These are phyloP conservation scores for Kodamaea kaohsiungensis DNA, from an alignment of 805 yeast genomes.

Conservation along the genomic window DNA sequence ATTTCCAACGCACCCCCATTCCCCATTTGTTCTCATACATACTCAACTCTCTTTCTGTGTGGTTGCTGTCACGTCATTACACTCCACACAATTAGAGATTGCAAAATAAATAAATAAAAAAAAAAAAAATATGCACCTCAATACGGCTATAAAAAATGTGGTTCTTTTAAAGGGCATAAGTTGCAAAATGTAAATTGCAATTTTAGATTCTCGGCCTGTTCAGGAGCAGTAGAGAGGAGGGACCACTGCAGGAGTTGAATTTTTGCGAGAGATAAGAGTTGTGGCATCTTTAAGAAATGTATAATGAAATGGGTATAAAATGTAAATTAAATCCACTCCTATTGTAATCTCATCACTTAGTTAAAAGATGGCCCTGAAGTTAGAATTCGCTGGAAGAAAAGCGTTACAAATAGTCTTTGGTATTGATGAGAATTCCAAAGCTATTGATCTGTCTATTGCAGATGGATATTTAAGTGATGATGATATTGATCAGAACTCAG, in stretches of 20 bases:
- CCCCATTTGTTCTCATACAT: no score
- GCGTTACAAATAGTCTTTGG: conserved; percentile 8
- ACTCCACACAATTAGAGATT: background rate
- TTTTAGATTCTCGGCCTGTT: background rate
- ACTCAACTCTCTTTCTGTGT: no score
- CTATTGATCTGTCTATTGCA: conserved; percentile 6
- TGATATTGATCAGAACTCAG: conserved; percentile 16
- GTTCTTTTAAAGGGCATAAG: background rate
- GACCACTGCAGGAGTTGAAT: background rate
- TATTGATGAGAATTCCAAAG: conserved; percentile 6
- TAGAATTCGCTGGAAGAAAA: background rate
- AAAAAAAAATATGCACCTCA: no score
- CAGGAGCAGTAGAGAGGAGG: background rate
- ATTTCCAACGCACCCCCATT: no score
- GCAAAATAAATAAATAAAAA: background rate
- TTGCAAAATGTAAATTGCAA: background rate
- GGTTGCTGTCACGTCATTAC: no score
- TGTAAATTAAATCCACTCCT: background rate
- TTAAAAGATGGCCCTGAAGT: background rate
- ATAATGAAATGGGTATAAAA: no score
- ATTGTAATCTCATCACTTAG: background rate
- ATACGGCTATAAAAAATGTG: background rate
- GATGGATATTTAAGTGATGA: conserved; percentile 9
- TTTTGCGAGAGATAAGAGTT: background rate
- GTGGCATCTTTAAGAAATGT: background rate